phyloP scores from a whole-genome alignment of 345 rosid genomes.

The Citrus medica region DNA sequence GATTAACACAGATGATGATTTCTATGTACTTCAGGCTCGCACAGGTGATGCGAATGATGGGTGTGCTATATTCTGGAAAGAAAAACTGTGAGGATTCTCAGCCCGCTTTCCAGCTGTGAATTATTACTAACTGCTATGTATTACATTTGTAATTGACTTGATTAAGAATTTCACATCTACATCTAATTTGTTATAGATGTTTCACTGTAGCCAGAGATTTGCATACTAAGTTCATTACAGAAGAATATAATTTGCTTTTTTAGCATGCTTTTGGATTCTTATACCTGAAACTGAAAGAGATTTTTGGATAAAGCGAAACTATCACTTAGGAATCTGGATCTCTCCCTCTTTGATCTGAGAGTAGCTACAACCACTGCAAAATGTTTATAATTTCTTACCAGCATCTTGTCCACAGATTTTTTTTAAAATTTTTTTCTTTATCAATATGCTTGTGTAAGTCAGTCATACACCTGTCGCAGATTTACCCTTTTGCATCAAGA shows the following conservation, averaged over 20 bases:
- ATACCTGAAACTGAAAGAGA: background rate
- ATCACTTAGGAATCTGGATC: background rate
- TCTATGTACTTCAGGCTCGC: constrained; percentile 50
- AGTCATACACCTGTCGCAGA: constrained; percentile 45
- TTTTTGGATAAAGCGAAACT: background rate
- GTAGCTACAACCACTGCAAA: background rate
- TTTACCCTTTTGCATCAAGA: constrained; percentile 78
- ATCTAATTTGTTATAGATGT: background rate
- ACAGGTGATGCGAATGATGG: constrained; percentile 88
- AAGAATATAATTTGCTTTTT: background rate
- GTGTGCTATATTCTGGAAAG: constrained; percentile 86
- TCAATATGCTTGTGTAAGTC: constrained; percentile 19
- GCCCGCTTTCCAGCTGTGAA: background rate
- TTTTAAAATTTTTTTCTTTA: background rate
- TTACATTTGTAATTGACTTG: background rate
- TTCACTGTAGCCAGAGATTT: background rate
- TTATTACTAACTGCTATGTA: background rate
- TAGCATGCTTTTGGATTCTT: background rate
- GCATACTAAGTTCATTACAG: background rate
- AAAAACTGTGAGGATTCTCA: constrained; percentile 44
- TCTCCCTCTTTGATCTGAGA: background rate
- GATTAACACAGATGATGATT: constrained; percentile 13
- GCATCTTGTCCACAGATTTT: background rate
- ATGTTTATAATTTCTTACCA: background rate
- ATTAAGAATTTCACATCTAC: background rate